Conservation (phyloP, 2,329 filamentous ascomycete species). For the Nectriaceae sp. region DNA sequence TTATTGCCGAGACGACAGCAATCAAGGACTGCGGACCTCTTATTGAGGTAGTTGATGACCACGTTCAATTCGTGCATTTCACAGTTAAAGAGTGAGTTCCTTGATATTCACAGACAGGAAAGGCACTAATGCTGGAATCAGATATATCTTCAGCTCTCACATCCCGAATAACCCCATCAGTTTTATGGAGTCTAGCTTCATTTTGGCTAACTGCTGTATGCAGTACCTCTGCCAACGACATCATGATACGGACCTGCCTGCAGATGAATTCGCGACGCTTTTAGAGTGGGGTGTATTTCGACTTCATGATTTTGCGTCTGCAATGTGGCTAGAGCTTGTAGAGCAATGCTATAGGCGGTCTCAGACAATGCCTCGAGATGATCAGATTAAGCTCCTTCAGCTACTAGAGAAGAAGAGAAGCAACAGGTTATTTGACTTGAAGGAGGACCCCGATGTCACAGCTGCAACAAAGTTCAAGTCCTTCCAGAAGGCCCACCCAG, state of each 20-base stretch:
- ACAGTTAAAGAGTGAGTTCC: slow-evolving; percentile 31
- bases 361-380: too few relatives aligned
- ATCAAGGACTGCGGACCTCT: slow-evolving; percentile 31
- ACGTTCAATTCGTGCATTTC: slow-evolving; percentile 35
- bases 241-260: neutral
- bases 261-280: neutral
- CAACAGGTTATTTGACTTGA: too few relatives aligned
- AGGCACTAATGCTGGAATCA: neutral
- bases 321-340: neutral
- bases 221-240: slow-evolving; percentile 6
- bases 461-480: too few relatives aligned
- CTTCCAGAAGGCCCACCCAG: too few relatives aligned
- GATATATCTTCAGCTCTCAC: slow-evolving; percentile 10
- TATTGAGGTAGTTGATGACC: slow-evolving; percentile 29
- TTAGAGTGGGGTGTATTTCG: neutral
- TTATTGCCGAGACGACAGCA: slow-evolving; percentile 10
- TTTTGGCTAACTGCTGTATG: slow-evolving; percentile 10
- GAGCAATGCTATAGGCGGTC: neutral
- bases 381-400: too few relatives aligned
- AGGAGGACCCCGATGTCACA: too few relatives aligned
- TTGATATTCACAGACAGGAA: neutral
- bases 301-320: neutral
- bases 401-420: too few relatives aligned
- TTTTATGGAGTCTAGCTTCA: neutral
- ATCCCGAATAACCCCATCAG: slow-evolving; percentile 2